Evolutionary conservation across 352 stramenopile genomes (phyloP), one percentile per base, ranked within the genome.

Genomic region (Phytopythium aichiense): DNA sequence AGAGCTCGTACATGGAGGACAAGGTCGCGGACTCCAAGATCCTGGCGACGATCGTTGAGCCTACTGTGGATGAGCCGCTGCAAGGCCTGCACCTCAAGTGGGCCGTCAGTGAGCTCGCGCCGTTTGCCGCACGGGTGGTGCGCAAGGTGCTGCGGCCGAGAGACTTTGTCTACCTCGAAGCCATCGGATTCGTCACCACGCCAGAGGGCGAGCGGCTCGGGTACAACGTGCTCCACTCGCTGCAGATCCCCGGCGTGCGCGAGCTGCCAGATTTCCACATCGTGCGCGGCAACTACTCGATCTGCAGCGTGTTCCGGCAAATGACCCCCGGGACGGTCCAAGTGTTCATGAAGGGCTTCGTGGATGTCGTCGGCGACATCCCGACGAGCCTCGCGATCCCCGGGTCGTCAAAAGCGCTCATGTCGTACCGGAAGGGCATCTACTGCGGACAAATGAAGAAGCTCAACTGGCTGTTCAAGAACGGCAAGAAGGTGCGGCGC

Each of bases 1-100:
- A 72, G 46, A 66, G 62, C 9, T 65, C 63, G 4, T 69, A 69
- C 56, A 65, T 65, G 13, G 23, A 66, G 2, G 67, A 80, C 51
- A 60, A 63, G 0, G 56, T 75, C 4, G 31, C 71, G 3, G 63
- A 77, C 56, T 69, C 56, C 46, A 59, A 64, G 20, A 38, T 73
- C 4, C 60, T 73, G 25, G 46, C 64, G 1, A 25, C 67, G 0
- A 58, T 73, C 3, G 55, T 56, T 9, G 40, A 63, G 31, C 60
- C 67, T 2, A 65, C 43, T 3, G 37, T 35, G 7, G 42, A 62
- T 22, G 40, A 58, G 2, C 67, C 67, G 28, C 69, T 70, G 48
- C 56, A 60, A 43, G 50, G 59, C n/a, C 53, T 64, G 12, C 63
- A 68, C 35, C 51, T 73, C 2, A 64, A 73, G 28, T 73, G 67